Base-by-base conservation (phyloP, 106 monocot species). In the Vanilla planifolia region DNA sequence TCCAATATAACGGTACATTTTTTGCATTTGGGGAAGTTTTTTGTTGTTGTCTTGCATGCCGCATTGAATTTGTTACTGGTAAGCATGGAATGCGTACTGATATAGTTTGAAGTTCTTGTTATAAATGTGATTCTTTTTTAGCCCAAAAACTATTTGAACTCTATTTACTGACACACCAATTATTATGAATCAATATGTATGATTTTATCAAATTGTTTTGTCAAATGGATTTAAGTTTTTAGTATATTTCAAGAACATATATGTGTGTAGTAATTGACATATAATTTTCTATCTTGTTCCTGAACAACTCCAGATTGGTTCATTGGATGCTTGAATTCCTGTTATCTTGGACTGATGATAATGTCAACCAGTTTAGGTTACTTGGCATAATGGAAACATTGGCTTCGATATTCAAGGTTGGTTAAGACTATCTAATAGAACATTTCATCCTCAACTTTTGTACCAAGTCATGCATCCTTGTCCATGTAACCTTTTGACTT, bases 321-420 rank as follows among this genome's bases (percentile, higher is more conserved):
- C 79, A 76, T 33, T 98, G 96, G 96, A 62, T 81, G 48, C 79
- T 84, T 71, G 79, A 82, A 70, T 82, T 88, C 51, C 41, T 91
- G 34, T 48, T 66, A 69, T 75, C 81, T 73, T 68, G 67, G 23
- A 60, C 71, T 58, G 83, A 90, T 48, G 70, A 86, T 65, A 40
- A 64, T 66, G 68, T 52, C 19, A 66, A 82, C 53, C 76, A 82
- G 39, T 98, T 98, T 55, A 82, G 63, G 52, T 77, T 89, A 33
- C 78, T 92, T 77, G 96, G 96, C 62, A 67, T 79, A 59, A 62
- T 92, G 40, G 91, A 98, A 79, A 91, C 91, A 59, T 52, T 98
- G 57, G 73, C 91, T 39, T 87, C 87, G 28, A 80, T 85, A 70
- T 98, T 92, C 77, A 98, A 88, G 91, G 96, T 98, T 42, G 26